Percentiles rank a stretch among this genome's conserved stretches.
phyloP scores from a whole-genome alignment of 768 basidiomycete species.

The Lentinula raphanica region DNA sequence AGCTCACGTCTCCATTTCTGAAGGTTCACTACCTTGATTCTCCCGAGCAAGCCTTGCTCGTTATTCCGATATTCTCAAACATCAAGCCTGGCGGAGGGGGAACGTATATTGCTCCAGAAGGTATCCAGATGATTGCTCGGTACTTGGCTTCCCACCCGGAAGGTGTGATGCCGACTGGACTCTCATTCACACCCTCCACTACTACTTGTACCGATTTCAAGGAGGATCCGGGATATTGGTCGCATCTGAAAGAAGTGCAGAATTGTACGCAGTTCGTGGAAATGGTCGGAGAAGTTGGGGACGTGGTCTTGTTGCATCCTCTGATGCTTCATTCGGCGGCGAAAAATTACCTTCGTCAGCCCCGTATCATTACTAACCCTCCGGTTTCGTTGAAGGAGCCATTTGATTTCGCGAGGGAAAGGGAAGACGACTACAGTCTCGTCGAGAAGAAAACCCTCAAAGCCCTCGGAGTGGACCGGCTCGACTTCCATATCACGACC shows the following conservation, averaged over 20 bases:
- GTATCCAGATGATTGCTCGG: conserved; percentile 41
- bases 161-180: conserved; percentile 40
- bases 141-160: conserved; percentile 50
- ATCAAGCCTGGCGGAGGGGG: conserved; percentile 52
- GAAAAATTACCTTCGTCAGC: conserved; percentile 50
- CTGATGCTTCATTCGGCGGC: conserved; percentile 63
- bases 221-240: conserved; percentile 40
- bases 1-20: not conserved
- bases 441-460: conserved; percentile 57
- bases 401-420: conserved; percentile 44
- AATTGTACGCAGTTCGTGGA: conserved; percentile 41
- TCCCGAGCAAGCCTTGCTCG: conserved; percentile 58
- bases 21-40: conserved; percentile 60
- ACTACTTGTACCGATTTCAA: conserved; percentile 24
- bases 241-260: conserved; percentile 39
- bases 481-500: conserved; percentile 42
- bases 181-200: conserved; percentile 44
- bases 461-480: conserved; percentile 42
- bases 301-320: conserved; percentile 59
- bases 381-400: conserved; percentile 51
- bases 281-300: conserved; percentile 56
- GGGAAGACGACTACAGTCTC: conserved; percentile 45
- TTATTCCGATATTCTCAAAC: conserved; percentile 57
- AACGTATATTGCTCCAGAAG: conserved; percentile 57
- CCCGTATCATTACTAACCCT: conserved; percentile 62